phyloP scores from a whole-genome alignment of 257 asterid species.

The Solanum sejunctum region DNA sequence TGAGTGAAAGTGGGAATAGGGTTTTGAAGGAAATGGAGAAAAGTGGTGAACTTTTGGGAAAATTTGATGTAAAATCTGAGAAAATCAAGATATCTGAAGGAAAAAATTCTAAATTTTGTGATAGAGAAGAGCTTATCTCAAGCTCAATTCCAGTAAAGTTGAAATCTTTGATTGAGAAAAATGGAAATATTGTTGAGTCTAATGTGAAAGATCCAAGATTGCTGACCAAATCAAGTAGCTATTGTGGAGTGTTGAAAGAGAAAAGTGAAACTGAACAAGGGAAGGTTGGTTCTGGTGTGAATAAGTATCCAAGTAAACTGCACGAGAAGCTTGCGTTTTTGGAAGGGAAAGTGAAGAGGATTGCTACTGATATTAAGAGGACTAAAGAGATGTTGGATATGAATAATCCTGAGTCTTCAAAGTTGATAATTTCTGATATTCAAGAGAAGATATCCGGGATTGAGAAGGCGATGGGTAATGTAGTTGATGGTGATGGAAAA shows the following conservation, averaged over 20 bases:
- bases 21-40: background rate
- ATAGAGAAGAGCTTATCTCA: constrained; percentile 10
- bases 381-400: constrained; percentile 63
- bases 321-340: constrained; percentile 69
- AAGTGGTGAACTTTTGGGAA: background rate
- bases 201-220: constrained; percentile 24
- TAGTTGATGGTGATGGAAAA: constrained; percentile 23
- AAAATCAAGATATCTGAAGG: constrained; percentile 5
- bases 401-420: constrained; percentile 58
- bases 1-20: background rate
- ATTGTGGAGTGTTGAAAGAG: constrained; percentile 10
- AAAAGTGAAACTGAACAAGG: constrained; percentile 17
- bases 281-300: background rate
- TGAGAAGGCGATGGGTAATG: constrained; percentile 62
- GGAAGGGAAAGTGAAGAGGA: constrained; percentile 78
- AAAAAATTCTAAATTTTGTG: constrained; percentile 1
- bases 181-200: constrained; percentile 7
- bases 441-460: constrained; percentile 69
- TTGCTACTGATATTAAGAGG: constrained; percentile 65
- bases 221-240: constrained; percentile 13
- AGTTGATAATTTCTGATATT: constrained; percentile 47
- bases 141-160: constrained; percentile 16
- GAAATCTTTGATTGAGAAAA: constrained; percentile 11
- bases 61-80: background rate
- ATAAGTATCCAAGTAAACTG: constrained; percentile 48